Evolutionary conservation across 2,329 filamentous ascomycete genomes (phyloP).

Genomic region (Clonostachys chloroleuca): DNA sequence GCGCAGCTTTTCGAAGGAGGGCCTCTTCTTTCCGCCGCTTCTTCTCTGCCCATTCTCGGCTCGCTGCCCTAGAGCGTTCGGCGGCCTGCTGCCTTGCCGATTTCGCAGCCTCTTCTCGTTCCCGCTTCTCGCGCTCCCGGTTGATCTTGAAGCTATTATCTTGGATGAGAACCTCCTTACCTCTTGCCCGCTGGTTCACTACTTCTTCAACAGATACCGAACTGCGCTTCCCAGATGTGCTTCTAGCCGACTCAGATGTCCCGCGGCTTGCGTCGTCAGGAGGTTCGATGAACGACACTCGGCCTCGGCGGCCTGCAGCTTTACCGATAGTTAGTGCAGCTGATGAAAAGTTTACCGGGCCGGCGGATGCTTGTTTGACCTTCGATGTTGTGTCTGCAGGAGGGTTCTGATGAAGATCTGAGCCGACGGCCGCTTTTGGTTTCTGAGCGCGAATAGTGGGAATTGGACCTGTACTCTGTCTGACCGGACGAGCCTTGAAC

Average conservation of each 20-base stretch:
- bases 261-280: slow-evolving; percentile 25
- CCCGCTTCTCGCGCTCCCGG: slow-evolving; percentile 46
- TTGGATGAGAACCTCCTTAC: slow-evolving; percentile 47
- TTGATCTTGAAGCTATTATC: slow-evolving; percentile 43
- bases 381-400: no score
- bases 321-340: slow-evolving; percentile 1
- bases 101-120: slow-evolving; percentile 49
- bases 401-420: no score
- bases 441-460: no score
- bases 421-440: no score
- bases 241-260: slow-evolving; percentile 40
- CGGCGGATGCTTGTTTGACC: background rate
- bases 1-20: no score
- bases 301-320: slow-evolving; percentile 14
- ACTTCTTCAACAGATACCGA: slow-evolving; percentile 45
- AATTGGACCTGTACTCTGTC: slow-evolving; percentile 25
- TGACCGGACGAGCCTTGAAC: slow-evolving; percentile 58
- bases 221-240: slow-evolving; percentile 37
- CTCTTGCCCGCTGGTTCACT: slow-evolving; percentile 45
- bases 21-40: slow-evolving; percentile 34
- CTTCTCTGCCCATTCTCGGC: slow-evolving; percentile 60
- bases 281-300: slow-evolving; percentile 13
- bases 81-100: slow-evolving; percentile 55
- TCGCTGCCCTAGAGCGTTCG: slow-evolving; percentile 53
- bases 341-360: background rate